Conservation (phyloP, 768 basidiomycete species). For the Tulasnella sp. region DNA sequence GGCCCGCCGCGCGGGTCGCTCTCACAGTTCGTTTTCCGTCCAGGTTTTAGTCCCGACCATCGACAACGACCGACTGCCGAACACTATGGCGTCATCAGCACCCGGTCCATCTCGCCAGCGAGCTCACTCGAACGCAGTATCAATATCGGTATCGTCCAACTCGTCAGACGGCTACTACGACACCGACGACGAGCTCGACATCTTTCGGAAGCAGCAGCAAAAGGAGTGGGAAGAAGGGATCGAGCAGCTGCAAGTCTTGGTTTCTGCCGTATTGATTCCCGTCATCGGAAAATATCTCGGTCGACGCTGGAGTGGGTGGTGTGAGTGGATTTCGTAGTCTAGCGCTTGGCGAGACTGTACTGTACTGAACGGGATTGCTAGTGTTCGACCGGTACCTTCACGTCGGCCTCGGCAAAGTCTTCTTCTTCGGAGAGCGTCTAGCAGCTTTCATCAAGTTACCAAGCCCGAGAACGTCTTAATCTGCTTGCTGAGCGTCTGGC, state of each 20-base stretch:
- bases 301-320: conserved; percentile 73
- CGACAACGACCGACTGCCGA: neutral
- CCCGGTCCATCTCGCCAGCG: neutral
- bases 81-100: neutral
- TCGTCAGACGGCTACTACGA: conserved; percentile 37
- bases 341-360: neutral
- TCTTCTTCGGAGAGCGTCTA: conserved; percentile 7
- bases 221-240: conserved; percentile 91
- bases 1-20: neutral
- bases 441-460: neutral
- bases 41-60: neutral
- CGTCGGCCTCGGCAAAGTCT: neutral
- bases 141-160: conserved; percentile 36
- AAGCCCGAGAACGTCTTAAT: neutral
- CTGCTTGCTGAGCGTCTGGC: neutral
- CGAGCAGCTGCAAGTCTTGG: conserved; percentile 68
- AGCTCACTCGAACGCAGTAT: conserved; percentile 16
- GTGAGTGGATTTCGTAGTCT: conserved; percentile 35
- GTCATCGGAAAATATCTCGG: conserved; percentile 84
- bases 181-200: conserved; percentile 48
- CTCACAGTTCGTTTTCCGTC: neutral
- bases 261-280: conserved; percentile 71
- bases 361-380: neutral
- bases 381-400: conserved; percentile 9
- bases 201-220: conserved; percentile 38